Evolutionary conservation across 2,329 filamentous ascomycete species (phyloP).

Genomic region (Aureobasidium lini): DNA sequence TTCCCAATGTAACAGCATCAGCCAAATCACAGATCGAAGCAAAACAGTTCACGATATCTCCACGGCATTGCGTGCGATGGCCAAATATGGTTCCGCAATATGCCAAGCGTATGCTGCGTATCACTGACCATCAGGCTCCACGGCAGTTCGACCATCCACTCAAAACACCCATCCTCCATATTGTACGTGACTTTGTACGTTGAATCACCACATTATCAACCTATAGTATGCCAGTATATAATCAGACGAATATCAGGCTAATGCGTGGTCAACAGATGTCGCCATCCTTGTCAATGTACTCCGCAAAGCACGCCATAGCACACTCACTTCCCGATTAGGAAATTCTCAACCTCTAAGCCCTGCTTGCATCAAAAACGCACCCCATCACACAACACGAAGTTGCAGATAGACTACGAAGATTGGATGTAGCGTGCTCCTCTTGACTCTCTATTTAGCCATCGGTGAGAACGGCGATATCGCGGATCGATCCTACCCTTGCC

Average conservation of each 20-base stretch:
- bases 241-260: slow-evolving; percentile 1
- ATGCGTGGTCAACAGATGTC: background rate
- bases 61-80: slow-evolving; percentile 8
- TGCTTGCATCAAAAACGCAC: background rate
- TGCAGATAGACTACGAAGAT: background rate
- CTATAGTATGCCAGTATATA: background rate
- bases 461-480: slow-evolving; percentile 1
- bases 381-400: background rate
- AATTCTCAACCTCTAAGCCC: slow-evolving; percentile 1
- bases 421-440: background rate
- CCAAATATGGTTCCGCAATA: background rate
- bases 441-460: background rate
- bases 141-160: background rate
- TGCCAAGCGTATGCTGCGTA: background rate
- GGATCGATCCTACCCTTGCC: background rate
- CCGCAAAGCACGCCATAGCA: slow-evolving; percentile 9
- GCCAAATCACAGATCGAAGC: background rate
- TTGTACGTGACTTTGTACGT: background rate
- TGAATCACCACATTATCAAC: background rate
- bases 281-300: slow-evolving; percentile 6
- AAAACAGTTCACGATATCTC: background rate
- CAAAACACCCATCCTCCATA: background rate
- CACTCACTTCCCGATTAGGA: slow-evolving; percentile 3
- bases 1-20: background rate
- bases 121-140: background rate